phyloP scores from a whole-genome alignment of 441 rosid species.

The Macaranga tanarius region DNA sequence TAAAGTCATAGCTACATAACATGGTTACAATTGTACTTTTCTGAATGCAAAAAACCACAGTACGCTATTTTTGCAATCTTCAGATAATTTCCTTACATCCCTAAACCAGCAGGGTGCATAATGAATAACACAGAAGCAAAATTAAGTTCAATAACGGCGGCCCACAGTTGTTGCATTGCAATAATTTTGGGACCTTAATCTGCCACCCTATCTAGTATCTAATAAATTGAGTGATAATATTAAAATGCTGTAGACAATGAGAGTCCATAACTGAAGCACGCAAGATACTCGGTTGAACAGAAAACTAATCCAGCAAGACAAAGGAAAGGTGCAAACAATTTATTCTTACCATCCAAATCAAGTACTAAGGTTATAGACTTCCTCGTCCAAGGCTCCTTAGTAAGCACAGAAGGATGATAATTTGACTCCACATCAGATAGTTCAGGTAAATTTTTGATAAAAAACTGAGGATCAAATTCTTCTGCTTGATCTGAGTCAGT shows the following conservation, averaged over 20 bases:
- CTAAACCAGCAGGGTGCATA: background rate
- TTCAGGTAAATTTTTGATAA: slow-evolving; percentile 77
- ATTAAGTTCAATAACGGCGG: too few relatives aligned
- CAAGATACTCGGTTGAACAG: background rate
- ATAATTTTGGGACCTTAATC: background rate
- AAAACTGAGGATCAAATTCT: slow-evolving; percentile 77
- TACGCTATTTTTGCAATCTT: background rate
- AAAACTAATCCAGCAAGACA: background rate
- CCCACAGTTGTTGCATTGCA: background rate
- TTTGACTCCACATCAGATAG: slow-evolving; percentile 72
- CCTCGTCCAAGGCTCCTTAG: slow-evolving; percentile 48
- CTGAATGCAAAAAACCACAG: background rate
- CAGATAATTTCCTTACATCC: background rate
- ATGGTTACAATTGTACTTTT: background rate
- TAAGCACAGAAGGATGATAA: slow-evolving; percentile 39
- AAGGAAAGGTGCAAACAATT: background rate
- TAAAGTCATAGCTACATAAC: background rate
- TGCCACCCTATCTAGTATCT: too few relatives aligned
- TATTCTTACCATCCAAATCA: slow-evolving; percentile 88
- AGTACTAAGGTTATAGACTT: slow-evolving; percentile 79
- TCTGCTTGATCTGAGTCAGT: slow-evolving; percentile 57
- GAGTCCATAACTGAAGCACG: background rate
- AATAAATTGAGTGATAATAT: background rate
- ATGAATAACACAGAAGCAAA: background rate
- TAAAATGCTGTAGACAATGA: background rate